Evolutionary conservation across 345 rosid species (phyloP).

Genomic region (Crucihimalaya himalaica): DNA sequence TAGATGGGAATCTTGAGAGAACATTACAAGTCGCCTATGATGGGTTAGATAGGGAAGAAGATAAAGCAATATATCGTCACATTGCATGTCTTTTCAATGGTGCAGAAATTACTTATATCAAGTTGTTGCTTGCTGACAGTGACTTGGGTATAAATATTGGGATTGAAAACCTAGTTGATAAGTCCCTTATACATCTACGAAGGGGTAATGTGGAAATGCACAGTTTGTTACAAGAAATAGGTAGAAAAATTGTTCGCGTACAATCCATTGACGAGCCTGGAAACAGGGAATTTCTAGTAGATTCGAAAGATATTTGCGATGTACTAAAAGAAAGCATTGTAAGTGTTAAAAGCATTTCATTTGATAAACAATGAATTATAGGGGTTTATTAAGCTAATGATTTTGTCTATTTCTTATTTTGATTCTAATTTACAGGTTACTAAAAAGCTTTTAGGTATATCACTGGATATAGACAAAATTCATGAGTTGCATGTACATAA

Average conservation of each 20-base stretch:
- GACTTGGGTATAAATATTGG: too few relatives aligned
- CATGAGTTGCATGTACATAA: not conserved
- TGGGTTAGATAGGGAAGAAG: too few relatives aligned
- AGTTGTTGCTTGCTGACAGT: too few relatives aligned
- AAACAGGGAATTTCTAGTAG: conserved; percentile 25
- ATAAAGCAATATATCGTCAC: too few relatives aligned
- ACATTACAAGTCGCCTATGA: too few relatives aligned
- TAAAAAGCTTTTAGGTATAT: conserved; percentile 20
- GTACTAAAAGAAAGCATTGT: conserved; percentile 21
- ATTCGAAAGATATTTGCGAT: conserved; percentile 1
- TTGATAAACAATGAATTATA: too few relatives aligned
- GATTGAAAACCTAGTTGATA: conserved; percentile 12
- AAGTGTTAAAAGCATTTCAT: not conserved
- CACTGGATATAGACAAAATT: not conserved
- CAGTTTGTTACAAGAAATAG: conserved; percentile 36
- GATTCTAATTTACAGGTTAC: conserved; percentile 18
- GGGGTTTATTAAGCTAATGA: too few relatives aligned
- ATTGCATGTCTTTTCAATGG: too few relatives aligned
- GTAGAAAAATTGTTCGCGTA: conserved; percentile 17
- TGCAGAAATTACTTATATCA: too few relatives aligned
- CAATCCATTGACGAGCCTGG: conserved; percentile 17
- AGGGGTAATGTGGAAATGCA: conserved; percentile 9
- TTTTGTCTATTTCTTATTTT: too few relatives aligned
- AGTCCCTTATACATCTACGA: conserved; percentile 13
- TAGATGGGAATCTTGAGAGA: too few relatives aligned